Evolutionary conservation across 2,329 filamentous ascomycete species (phyloP).

Genomic region (Colletotrichum sp.): DNA sequence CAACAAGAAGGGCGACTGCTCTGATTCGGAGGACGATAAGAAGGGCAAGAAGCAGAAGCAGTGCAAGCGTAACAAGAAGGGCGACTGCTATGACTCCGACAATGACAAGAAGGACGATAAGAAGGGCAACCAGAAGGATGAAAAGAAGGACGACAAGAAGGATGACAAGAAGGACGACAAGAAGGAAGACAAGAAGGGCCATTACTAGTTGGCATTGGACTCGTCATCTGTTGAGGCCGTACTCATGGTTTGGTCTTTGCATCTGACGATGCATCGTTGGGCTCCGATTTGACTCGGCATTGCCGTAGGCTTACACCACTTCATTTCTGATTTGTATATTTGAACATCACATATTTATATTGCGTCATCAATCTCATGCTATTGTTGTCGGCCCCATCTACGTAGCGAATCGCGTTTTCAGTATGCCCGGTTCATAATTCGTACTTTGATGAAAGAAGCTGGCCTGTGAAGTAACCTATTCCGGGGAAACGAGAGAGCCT

Average conservation of each 20-base stretch:
- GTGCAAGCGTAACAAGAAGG: constrained; percentile 14
- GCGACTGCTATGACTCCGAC: not conserved
- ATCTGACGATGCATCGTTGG: not conserved
- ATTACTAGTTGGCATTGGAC: not conserved
- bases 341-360: not conserved
- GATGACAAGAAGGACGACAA: not conserved
- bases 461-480: not conserved
- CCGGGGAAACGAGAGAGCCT: not conserved
- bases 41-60: not conserved
- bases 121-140: not conserved
- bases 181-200: not conserved
- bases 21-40: not conserved
- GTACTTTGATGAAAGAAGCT: not conserved
- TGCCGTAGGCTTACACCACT: not conserved
- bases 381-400: not conserved
- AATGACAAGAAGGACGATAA: not conserved
- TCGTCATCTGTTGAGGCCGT: not conserved
- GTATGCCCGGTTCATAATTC: not conserved
- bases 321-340: not conserved
- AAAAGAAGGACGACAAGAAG: not conserved
- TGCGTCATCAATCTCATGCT: not conserved
- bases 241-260: not conserved
- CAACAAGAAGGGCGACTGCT: constrained; percentile 14
- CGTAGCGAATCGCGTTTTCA: not conserved
- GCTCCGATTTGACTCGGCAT: not conserved